Base-by-base conservation (phyloP, 768 basidiomycete genomes). In the Naganishia antarctica region DNA sequence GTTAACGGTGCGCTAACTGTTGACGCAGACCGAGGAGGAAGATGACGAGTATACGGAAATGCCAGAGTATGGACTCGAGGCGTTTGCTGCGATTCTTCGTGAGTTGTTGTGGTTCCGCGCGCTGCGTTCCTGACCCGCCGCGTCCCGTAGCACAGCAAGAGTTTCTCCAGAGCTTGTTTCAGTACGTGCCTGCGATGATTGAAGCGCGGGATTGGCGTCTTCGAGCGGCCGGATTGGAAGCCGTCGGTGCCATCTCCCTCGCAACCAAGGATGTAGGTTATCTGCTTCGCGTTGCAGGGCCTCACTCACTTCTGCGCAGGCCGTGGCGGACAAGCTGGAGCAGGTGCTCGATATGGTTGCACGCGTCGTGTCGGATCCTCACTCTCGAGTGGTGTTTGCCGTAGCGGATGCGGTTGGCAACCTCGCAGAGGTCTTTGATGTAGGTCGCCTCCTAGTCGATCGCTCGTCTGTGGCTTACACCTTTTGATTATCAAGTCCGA, bases 41-140 rank as follows among this genome's bases (percentile, higher is more conserved):
- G 63, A 64, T 26, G 63, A 64, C 12, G 45, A 59, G 12, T 57
- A 58, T 26, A 53, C 53, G 5, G 53, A 58, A 18, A 64, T 64
- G 29, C 63, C 51, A 25, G 53, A 64, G 31, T 53, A 58, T 37
- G 53, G 53, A 26, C 37, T 57, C 8, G 53, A 57, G 21, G 53
- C 53, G 21, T 57, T 57, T 26, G 53, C 53, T 4, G 9, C 32
- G 32, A 37, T 57, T 13, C 37, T 57, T 12, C 53, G 53, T 57
- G 37, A 40, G 53, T n/a, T 4, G 5, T n/a, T 12, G 43, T n/a
- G 6, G 13, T 21, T 9, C n/a, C 6, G 5, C n/a, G 43, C 11
- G 43, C 8, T n/a, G 43, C 6, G n/a, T 9, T 44, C 7, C 34
- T 37, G 34, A 37, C 15, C 34, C 8, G 8, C n/a, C 9, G n/a